Evolutionary conservation across 176 grass and related monocot genomes (phyloP).

Genomic region (Puccinellia tenuiflora): DNA sequence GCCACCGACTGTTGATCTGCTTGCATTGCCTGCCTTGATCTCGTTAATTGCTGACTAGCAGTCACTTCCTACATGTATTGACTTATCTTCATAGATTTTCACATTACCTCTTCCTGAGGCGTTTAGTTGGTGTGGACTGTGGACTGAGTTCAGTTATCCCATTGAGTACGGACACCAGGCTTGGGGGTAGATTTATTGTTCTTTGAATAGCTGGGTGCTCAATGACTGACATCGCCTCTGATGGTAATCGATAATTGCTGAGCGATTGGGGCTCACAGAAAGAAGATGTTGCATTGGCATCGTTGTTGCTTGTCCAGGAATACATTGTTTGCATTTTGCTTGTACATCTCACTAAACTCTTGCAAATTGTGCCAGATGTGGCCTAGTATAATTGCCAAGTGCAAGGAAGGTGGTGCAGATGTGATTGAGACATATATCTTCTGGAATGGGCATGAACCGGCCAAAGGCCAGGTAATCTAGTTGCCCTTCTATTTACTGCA

Average conservation of each 20-base stretch:
- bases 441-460: conserved; percentile 92
- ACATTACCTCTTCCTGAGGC: not conserved
- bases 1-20: too few relatives aligned
- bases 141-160: not conserved
- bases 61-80: too few relatives aligned
- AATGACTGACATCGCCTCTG: not conserved
- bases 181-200: not conserved
- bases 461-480: conserved; percentile 68
- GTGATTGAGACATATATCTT: conserved; percentile 86
- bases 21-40: too few relatives aligned
- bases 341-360: not conserved
- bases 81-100: not conserved
- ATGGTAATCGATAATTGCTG: not conserved
- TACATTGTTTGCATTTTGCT: not conserved
- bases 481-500: not conserved
- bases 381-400: conserved; percentile 82
- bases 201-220: not conserved
- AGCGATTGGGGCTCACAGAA: not conserved
- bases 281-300: not conserved
- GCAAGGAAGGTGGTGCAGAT: conserved; percentile 81
- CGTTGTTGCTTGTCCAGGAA: not conserved
- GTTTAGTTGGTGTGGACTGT: not conserved
- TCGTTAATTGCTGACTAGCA: too few relatives aligned
- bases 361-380: conserved; percentile 59
- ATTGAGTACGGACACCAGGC: not conserved